Evolutionary conservation across 352 stramenopile genomes (phyloP).

Genomic region (Discostella stelligera): DNA sequence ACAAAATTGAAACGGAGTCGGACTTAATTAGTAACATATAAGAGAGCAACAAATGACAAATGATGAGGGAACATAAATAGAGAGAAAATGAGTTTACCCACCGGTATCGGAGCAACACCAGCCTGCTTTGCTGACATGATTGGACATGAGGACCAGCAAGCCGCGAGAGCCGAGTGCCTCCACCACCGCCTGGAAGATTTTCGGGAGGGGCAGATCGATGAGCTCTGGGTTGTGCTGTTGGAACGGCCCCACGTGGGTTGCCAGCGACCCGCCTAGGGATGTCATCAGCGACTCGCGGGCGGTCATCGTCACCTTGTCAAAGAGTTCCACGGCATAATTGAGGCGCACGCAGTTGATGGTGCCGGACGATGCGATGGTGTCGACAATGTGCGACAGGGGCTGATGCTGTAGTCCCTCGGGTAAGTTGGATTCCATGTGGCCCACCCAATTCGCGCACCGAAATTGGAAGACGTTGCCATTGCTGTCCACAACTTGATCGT

Average conservation of each 20-base stretch:
- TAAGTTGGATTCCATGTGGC: constrained; percentile 1
- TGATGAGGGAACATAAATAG: too few species aligned
- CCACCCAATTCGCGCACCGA: constrained; percentile 1
- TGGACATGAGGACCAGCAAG: constrained; percentile 5
- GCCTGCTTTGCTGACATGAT: constrained; percentile 8
- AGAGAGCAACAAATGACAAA: too few species aligned
- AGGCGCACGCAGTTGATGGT: constrained; percentile 6
- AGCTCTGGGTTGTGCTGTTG: not conserved
- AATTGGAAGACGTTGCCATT: not conserved
- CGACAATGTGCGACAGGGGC: not conserved
- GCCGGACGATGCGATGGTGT: constrained; percentile 1
- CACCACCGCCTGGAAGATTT: constrained; percentile 1
- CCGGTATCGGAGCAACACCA: not conserved
- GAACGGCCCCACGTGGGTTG: not conserved
- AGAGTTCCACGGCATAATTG: constrained; percentile 3
- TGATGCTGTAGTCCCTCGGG: constrained; percentile 3
- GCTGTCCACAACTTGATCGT: constrained; percentile 4
- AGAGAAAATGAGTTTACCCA: too few species aligned
- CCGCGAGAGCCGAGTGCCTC: not conserved
- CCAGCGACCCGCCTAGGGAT: not conserved
- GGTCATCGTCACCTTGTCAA: not conserved
- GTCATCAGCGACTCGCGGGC: not conserved
- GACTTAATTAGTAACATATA: not conserved
- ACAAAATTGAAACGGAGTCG: too few species aligned
- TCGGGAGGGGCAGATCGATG: not conserved